Percentiles rank a stretch among this genome's conserved stretches.
phyloP scores from a whole-genome alignment of 1,284 basidiomycete genomes.

The Sphaerobolus stellatus region DNA sequence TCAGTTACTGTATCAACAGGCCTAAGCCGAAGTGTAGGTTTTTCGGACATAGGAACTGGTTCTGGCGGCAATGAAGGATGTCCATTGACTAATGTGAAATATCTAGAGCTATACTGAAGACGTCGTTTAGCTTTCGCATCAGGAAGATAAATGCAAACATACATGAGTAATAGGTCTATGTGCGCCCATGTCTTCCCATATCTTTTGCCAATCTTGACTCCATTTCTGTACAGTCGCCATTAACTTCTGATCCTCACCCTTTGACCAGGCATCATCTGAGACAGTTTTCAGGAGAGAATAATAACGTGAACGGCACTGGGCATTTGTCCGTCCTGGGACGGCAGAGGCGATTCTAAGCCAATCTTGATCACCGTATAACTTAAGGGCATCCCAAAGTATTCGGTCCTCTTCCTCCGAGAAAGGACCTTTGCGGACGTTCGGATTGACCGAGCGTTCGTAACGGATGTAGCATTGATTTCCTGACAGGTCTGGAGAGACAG shows the following conservation, averaged over 20 bases:
- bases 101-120: conserved; percentile 3
- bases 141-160: background rate
- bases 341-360: conserved; percentile 65
- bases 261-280: too few species aligned
- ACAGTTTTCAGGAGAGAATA: too few species aligned
- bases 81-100: background rate
- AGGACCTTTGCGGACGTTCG: conserved; percentile 48
- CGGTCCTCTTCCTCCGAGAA: conserved; percentile 68
- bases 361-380: conserved; percentile 53
- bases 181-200: conserved; percentile 41
- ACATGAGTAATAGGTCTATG: background rate
- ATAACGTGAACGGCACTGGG: conserved; percentile 75
- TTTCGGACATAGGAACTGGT: background rate
- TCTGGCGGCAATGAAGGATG: background rate
- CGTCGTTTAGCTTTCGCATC: background rate
- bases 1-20: background rate
- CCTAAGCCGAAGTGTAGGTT: too few species aligned
- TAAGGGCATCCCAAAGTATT: conserved; percentile 53
- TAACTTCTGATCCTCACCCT: conserved; percentile 52
- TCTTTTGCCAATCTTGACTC: conserved; percentile 36
- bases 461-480: conserved; percentile 62
- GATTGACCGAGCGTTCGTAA: conserved; percentile 59
- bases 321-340: conserved; percentile 64
- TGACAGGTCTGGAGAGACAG: conserved; percentile 22
- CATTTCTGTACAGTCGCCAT: conserved; percentile 36